Base-by-base conservation (phyloP, 148 eudicot species). In the Amaranthus palmeri region DNA sequence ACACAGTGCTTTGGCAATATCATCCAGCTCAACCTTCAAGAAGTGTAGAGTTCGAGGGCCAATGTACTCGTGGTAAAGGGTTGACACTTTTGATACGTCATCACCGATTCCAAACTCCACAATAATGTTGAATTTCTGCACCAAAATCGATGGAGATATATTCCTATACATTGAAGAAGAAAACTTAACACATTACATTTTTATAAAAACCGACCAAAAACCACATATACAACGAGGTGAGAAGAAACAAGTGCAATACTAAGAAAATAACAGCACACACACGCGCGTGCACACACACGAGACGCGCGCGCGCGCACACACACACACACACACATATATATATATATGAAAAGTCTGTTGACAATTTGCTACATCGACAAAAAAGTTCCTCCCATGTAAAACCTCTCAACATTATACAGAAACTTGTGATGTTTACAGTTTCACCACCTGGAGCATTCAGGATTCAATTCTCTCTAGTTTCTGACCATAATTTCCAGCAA, bases 31-130 rank as follows among this genome's bases (percentile, higher is more conserved):
- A 77, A 88, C 68, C 84, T 84, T 82, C 78, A 88, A 72, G 80
- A 88, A 88, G 80, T 88, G 85, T 77, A 88, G 77, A 67, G 41
- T 57, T 25, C 69, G 62, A 72, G 77, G 61, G 65, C 79, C 72
- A 67, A 65, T 68, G 25, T 74, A 47, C 72, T 80, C 78, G 6
- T 78, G 76, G 62, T 40, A 70, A 68, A 83, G 75, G 25, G 87
- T 67, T 48, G 84, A 81, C 10, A 86, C 77, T 79, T 74, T 80
- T 47, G 90, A 85, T 65, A 80, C 73, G 67, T 67, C 80, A 61
- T 59, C 45, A 36, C 84, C 78, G 72, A 88, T 90, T 80, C 93
- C 93, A 69, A 80, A 88, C 77, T 88, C 93, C 85, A 88, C 71
- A 69, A 88, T 86, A 41, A 83, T 70, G 65, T 83, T 76, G 72